Evolutionary conservation across 176 grass and related monocot genomes (phyloP).

Genomic region (Avena insularis): DNA sequence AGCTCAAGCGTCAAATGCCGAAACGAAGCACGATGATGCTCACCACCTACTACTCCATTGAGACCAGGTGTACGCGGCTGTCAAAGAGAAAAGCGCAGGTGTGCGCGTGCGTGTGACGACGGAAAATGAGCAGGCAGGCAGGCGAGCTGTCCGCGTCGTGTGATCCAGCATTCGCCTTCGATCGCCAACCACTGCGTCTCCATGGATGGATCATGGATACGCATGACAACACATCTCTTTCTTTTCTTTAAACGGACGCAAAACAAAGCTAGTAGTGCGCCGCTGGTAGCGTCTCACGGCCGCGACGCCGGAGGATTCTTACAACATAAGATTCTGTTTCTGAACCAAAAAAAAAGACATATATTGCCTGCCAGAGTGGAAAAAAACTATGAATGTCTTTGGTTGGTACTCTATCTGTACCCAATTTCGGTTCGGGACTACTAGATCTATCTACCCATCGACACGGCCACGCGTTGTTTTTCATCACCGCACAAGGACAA

Average conservation of each 20-base stretch:
- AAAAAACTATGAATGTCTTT: neutral
- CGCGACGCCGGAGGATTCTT: neutral
- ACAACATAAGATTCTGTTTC: neutral
- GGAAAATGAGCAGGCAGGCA: neutral
- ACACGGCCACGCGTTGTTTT: neutral
- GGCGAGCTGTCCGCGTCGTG: slow-evolving; percentile 26
- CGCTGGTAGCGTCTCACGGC: neutral
- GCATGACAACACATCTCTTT: neutral
- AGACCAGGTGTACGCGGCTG: too few relatives aligned
- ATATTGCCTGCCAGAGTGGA: neutral
- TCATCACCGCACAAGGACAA: neutral
- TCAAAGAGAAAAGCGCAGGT: too few relatives aligned
- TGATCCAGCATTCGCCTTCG: neutral
- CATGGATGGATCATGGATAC: neutral
- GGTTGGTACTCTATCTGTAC: neutral
- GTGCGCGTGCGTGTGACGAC: too few relatives aligned
- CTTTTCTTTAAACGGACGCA: neutral
- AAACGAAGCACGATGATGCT: too few relatives aligned
- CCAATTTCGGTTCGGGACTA: neutral
- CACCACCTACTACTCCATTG: too few relatives aligned
- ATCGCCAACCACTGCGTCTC: neutral
- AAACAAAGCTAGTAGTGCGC: neutral
- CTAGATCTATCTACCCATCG: neutral
- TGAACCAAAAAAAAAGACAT: too few relatives aligned
- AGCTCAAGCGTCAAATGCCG: too few relatives aligned